Evolutionary conservation across 331 rosid species (phyloP).

Genomic region (Quercus tomentella): DNA sequence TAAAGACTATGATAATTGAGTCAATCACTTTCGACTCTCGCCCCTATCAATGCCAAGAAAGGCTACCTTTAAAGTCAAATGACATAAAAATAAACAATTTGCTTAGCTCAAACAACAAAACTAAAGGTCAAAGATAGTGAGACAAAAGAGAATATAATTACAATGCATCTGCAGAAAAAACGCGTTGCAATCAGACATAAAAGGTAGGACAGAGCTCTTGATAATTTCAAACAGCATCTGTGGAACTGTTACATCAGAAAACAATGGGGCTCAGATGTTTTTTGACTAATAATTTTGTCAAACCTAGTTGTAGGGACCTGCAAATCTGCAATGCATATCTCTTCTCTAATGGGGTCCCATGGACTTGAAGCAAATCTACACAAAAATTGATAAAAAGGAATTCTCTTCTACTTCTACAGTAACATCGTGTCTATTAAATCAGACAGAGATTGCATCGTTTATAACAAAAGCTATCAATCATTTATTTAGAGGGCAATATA

Average conservation of each 20-base stretch:
- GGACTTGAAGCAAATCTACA: neutral
- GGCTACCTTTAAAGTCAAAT: conserved; percentile 13
- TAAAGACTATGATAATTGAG: neutral
- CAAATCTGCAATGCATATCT: too few relatives aligned
- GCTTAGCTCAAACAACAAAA: neutral
- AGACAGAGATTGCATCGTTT: neutral
- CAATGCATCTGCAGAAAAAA: neutral
- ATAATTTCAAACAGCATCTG: neutral
- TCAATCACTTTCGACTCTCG: neutral
- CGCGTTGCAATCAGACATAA: conserved; percentile 13
- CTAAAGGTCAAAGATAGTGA: conserved; percentile 18
- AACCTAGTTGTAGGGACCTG: neutral
- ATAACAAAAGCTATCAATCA: conserved; percentile 5
- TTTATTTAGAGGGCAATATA: neutral
- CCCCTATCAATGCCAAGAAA: neutral
- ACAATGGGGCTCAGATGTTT: neutral
- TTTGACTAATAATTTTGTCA: neutral
- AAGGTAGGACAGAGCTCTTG: neutral
- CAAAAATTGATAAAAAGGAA: neutral
- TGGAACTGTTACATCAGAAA: neutral
- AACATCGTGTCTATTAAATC: neutral
- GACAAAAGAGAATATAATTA: conserved; percentile 6
- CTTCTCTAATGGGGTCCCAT: too few relatives aligned
- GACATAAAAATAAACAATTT: neutral
- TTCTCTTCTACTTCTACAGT: neutral